Conservation (phyloP, 495 filamentous ascomycete genomes). For the Aspergillus panamensis region DNA sequence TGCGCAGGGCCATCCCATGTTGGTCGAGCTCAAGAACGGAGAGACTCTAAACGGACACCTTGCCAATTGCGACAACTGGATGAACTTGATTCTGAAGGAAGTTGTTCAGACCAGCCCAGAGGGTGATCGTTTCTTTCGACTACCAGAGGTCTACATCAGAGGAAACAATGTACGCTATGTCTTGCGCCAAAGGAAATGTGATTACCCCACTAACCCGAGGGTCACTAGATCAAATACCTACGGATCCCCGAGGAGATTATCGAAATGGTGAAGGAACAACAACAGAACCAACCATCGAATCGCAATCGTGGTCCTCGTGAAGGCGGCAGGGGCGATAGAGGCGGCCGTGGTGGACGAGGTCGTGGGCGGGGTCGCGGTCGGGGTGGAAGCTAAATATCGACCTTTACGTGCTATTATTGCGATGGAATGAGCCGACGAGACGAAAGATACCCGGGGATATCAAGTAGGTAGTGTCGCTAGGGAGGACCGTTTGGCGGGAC, state of each 20-base stretch:
- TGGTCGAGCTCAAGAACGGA: slow-evolving; percentile 98
- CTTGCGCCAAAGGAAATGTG: neutral
- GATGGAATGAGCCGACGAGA: slow-evolving; percentile 17
- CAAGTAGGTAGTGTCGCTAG: slow-evolving; percentile 28
- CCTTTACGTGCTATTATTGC: neutral
- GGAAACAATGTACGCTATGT: slow-evolving; percentile 79
- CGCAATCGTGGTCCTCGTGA: slow-evolving; percentile 66
- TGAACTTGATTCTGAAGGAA: slow-evolving; percentile 96
- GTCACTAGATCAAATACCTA: slow-evolving; percentile 91
- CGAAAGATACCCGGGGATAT: slow-evolving; percentile 43
- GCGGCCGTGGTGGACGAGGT: slow-evolving; percentile 48
- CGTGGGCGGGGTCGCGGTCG: slow-evolving; percentile 50
- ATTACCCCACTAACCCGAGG: neutral
- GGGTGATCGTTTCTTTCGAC: slow-evolving; percentile 84
- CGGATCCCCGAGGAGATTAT: slow-evolving; percentile 94
- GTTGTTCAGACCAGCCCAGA: slow-evolving; percentile 97
- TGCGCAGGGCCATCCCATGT: slow-evolving; percentile 97
- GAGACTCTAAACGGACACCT: slow-evolving; percentile 96
- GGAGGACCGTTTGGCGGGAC: slow-evolving; percentile 32
- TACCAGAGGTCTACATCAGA: slow-evolving; percentile 92
- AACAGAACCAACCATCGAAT: slow-evolving; percentile 61
- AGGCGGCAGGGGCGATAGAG: slow-evolving; percentile 50
- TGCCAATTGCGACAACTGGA: slow-evolving; percentile 96
- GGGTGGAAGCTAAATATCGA: slow-evolving; percentile 26
- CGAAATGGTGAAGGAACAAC: slow-evolving; percentile 88